These are phyloP conservation scores for Vaccinium macrocarpon DNA, from an alignment of 148 eudicot genomes.

Conservation along the genomic window DNA sequence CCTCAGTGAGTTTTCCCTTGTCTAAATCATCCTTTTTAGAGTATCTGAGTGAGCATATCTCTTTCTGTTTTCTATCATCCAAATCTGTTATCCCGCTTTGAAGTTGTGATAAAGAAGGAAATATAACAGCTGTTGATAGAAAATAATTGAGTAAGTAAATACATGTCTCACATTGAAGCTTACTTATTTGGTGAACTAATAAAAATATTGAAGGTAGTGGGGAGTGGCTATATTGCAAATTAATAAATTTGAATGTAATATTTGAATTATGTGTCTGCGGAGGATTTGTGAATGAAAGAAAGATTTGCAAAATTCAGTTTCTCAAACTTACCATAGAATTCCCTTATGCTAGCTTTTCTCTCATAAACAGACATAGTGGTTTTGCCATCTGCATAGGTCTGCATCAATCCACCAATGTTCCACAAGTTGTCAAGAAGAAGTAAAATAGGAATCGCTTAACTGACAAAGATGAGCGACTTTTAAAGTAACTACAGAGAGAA, in stretches of 20 bases:
- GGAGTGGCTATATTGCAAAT: no score
- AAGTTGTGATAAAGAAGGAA: constrained; percentile 76
- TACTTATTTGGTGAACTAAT: neutral
- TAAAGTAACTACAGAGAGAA: constrained; percentile 1
- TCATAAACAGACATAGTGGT: constrained; percentile 63
- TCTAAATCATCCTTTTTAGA: constrained; percentile 32
- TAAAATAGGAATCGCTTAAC: constrained; percentile 10
- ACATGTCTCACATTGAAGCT: neutral
- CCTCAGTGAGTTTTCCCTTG: constrained; percentile 33
- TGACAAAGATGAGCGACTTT: neutral
- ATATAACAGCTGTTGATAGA: constrained; percentile 43
- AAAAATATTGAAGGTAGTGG: neutral
- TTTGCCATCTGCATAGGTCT: constrained; percentile 62
- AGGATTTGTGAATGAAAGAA: neutral
- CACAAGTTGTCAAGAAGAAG: neutral
- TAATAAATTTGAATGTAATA: neutral
- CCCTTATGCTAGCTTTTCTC: constrained; percentile 64
- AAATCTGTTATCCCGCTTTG: constrained; percentile 65
- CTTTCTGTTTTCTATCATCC: constrained; percentile 68
- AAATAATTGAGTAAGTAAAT: constrained; percentile 7
- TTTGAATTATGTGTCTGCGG: neutral
- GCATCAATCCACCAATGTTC: constrained; percentile 21
- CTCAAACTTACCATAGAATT: constrained; percentile 49
- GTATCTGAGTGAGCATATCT: constrained; percentile 45
- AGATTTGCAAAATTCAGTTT: neutral